A percentile compares a stretch with the other conserved stretches of the same genome.
Evolutionary conservation across 1,284 basidiomycete genomes (phyloP).

Genomic region (Athelia psychrophila): DNA sequence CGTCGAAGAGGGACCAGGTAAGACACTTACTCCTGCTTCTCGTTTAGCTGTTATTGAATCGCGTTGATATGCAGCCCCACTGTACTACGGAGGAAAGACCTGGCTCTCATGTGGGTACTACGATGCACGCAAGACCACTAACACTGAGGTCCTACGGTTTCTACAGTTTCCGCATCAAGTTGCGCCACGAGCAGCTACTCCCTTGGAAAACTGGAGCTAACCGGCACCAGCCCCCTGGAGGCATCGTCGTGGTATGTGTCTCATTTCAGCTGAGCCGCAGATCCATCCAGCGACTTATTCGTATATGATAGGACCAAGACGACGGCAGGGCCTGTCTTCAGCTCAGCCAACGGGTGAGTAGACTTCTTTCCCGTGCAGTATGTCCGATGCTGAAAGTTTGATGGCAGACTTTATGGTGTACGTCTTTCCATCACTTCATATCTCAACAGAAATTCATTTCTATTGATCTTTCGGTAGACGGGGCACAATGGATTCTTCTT

Average conservation of each 20-base stretch:
- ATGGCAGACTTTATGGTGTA: not conserved
- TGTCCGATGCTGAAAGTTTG: too few relatives aligned
- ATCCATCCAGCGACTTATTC: not conserved
- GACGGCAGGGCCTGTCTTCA: not conserved
- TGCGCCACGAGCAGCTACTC: constrained; percentile 1
- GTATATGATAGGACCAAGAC: not conserved
- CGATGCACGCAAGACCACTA: too few relatives aligned
- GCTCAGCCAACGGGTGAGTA: not conserved
- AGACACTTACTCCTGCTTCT: not conserved
- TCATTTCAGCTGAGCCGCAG: not conserved
- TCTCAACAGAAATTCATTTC: not conserved
- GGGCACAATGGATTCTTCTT: not conserved
- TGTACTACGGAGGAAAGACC: not conserved
- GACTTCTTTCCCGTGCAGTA: not conserved
- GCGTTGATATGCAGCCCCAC: not conserved
- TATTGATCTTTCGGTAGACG: not conserved
- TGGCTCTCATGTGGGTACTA: not conserved
- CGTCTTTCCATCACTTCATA: not conserved
- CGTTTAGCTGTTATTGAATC: not conserved
- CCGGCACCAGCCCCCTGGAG: not conserved
- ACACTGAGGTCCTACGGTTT: not conserved
- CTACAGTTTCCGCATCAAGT: not conserved
- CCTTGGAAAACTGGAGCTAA: not conserved
- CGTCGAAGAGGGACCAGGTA: not conserved
- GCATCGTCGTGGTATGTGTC: not conserved